These are phyloP conservation scores for Mycena leptocephala DNA, from an alignment of 768 basidiomycete genomes.

Conservation along the genomic window DNA sequence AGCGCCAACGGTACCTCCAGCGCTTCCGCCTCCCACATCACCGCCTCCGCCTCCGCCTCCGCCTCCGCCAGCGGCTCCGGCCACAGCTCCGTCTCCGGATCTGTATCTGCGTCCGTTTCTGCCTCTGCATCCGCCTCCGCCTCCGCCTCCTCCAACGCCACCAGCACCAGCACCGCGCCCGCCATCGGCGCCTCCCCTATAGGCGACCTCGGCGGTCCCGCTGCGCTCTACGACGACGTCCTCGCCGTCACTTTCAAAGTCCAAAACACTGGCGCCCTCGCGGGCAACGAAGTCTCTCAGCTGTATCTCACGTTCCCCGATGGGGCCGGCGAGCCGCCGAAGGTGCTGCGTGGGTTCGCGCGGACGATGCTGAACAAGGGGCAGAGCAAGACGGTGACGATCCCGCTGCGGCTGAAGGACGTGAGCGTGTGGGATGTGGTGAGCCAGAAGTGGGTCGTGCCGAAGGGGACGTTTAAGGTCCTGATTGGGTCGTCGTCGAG, in stretches of 20 bases:
- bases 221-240: conserved; percentile 45
- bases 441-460: conserved; percentile 50
- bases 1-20: too few species aligned
- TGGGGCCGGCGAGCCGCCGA: too few species aligned
- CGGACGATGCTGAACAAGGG: conserved; percentile 39
- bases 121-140: conserved; percentile 24
- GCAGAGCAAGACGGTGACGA: background rate
- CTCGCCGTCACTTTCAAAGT: conserved; percentile 53
- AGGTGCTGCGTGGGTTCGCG: conserved; percentile 54
- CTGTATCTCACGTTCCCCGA: conserved; percentile 49
- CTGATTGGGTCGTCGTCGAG: conserved; percentile 46
- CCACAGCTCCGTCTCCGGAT: background rate
- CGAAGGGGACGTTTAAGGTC: conserved; percentile 50
- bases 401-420: conserved; percentile 29
- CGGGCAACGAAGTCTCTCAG: conserved; percentile 45
- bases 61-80: background rate
- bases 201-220: conserved; percentile 23
- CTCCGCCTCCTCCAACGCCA: too few species aligned
- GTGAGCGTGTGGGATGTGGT: conserved; percentile 34
- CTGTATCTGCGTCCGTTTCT: background rate
- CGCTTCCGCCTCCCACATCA: too few species aligned
- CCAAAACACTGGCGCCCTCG: conserved; percentile 52
- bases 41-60: background rate
- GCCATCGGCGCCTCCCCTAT: conserved; percentile 15
- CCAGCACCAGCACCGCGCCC: conserved; percentile 24